Percentiles rank a stretch among this genome's conserved stretches.
Evolutionary conservation across 257 asterid genomes (phyloP).

Genomic region (Solanum sitiens): DNA sequence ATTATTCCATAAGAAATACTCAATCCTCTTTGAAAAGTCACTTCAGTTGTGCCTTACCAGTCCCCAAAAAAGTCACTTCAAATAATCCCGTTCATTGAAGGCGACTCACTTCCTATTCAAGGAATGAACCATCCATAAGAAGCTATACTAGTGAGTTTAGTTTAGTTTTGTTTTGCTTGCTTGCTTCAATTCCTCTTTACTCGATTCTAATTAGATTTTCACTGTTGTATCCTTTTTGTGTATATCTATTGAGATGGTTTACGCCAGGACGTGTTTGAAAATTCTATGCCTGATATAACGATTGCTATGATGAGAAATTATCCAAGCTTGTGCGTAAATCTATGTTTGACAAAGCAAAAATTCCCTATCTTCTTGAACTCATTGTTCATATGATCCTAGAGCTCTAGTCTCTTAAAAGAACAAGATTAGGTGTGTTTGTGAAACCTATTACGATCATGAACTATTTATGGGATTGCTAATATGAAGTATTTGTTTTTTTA

Average conservation of each 20-base stretch:
- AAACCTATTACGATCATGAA: not conserved
- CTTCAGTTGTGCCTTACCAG: not conserved
- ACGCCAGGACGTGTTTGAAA: constrained; percentile 22
- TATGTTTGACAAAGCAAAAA: too few species aligned
- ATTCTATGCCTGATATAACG: not conserved
- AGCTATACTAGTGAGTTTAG: not conserved
- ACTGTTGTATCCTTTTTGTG: too few species aligned
- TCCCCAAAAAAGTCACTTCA: not conserved
- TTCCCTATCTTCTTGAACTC: too few species aligned
- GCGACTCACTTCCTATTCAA: not conserved
- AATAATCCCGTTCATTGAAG: not conserved
- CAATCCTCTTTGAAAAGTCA: not conserved
- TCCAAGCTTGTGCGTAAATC: too few species aligned
- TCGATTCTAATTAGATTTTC: too few species aligned
- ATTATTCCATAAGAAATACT: not conserved
- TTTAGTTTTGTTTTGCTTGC: not conserved
- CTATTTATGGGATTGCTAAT: not conserved
- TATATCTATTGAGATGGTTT: too few species aligned
- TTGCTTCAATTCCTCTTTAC: not conserved
- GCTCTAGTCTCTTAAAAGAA: constrained; percentile 79
- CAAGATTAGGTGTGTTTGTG: constrained; percentile 65
- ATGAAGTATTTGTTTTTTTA: not conserved
- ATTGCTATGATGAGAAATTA: too few species aligned
- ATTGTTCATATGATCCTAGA: constrained; percentile 27
- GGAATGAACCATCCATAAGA: not conserved